Evolutionary conservation across 495 filamentous ascomycete genomes (phyloP), one percentile per base, ranked within the genome.

Genomic region (Melanomma pulvis-pyrius): DNA sequence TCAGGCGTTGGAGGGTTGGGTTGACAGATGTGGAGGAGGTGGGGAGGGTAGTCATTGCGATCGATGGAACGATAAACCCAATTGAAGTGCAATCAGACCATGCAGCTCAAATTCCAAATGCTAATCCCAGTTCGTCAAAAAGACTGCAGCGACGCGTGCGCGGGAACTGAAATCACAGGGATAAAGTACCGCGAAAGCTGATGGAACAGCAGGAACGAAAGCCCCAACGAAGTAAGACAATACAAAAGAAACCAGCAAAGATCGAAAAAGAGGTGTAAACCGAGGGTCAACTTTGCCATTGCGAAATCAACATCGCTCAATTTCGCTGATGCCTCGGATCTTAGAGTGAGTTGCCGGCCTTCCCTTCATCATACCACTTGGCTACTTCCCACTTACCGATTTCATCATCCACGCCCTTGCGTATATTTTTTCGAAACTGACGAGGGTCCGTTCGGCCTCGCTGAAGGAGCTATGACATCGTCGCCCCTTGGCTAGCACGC

Each of bases 251-350:
- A 44, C 2, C 4, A n/a, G n/a, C 2, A 44, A 7, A n/a, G 39
- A 44, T 44, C 39, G 3, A 44, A 44, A 44, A 44, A 11, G 39
- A 6, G 5, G 3, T 44, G 39, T 15, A 44, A 44, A 6, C 8
- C 17, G 39, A 44, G 39, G 13, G 39, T n/a, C 30, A n/a, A 34
- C 30, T 34, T 34, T 34, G 30, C 30, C 30, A 34, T 34, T 34
- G 30, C 4, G 39, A 44, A 44, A 6, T 44, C n/a, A 15, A 7
- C 39, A 15, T 15, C 13, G 29, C 19, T 24, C 26, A 21, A 12
- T 3, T 46, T 59, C 63, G 63, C 63, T 46, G 63, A 65, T 65
- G 53, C 26, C 63, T 65, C 63, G 63, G 63, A 65, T 65, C 63
- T 65, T 11, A 51, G 47, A 59, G 29, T 44, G 39, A 12, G 5